Percentiles rank a stretch among this genome's conserved stretches.
Evolutionary conservation across 2,329 filamentous ascomycete species (phyloP).

Genomic region (Malbranchea zuffiana): DNA sequence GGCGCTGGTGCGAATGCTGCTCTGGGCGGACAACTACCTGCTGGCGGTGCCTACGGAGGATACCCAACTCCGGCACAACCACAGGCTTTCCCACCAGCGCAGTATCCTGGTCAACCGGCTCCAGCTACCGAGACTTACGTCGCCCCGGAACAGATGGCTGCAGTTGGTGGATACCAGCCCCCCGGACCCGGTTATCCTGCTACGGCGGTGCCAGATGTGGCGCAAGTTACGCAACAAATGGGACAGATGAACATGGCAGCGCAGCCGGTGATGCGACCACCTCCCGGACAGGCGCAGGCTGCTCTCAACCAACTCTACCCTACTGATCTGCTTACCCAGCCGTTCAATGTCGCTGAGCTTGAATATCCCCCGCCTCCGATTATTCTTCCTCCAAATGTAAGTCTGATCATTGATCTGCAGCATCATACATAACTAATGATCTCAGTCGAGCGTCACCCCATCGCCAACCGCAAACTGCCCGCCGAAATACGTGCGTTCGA

Average conservation of each 20-base stretch:
- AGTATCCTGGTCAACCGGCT: conserved; percentile 33
- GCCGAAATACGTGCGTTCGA: conserved; percentile 88
- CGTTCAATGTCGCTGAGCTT: conserved; percentile 86
- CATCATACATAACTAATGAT: conserved; percentile 30
- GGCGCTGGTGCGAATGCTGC: conserved; percentile 74
- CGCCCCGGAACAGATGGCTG: conserved; percentile 17
- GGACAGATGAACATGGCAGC: conserved; percentile 61
- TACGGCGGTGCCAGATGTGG: conserved; percentile 47
- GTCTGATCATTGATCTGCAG: conserved; percentile 27
- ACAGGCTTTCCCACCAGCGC: conserved; percentile 32
- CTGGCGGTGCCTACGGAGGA: conserved; percentile 51
- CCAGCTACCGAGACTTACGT: conserved; percentile 19
- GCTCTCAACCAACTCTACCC: conserved; percentile 80
- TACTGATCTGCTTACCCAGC: conserved; percentile 81
- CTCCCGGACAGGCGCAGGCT: conserved; percentile 35
- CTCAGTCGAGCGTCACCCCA: conserved; percentile 74
- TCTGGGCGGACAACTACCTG: conserved; percentile 38
- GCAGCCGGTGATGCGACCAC: conserved; percentile 43
- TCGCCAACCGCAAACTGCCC: conserved; percentile 86
- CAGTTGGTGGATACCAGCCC: conserved; percentile 56
- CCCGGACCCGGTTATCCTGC: conserved; percentile 56
- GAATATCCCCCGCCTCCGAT: conserved; percentile 86
- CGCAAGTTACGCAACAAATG: conserved; percentile 72
- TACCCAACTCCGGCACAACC: conserved; percentile 46
- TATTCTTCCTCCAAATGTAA: conserved; percentile 80